Conservation (phyloP, 192 early-diverging fungal genomes). For the Mortierella alpina region DNA sequence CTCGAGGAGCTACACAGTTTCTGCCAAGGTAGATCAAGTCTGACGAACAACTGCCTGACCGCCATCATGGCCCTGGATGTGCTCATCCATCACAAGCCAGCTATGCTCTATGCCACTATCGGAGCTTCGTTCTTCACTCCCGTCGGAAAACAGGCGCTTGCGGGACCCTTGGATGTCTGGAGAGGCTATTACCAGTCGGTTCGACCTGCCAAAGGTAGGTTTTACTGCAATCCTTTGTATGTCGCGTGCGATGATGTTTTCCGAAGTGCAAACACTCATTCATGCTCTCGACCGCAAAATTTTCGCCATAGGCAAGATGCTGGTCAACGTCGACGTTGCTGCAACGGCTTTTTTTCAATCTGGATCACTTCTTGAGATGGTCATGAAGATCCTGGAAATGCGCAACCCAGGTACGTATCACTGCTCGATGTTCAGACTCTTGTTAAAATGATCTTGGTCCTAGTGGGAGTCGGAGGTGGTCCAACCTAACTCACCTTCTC, state of each 20-base stretch:
- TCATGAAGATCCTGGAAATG: conserved; percentile 70
- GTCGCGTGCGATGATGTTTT: not conserved
- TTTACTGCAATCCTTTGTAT: not conserved
- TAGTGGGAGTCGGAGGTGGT: not conserved
- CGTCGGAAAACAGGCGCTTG: conserved; percentile 56
- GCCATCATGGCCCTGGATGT: conserved; percentile 79
- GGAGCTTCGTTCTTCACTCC: conserved; percentile 93
- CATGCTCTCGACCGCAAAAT: not conserved
- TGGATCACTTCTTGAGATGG: conserved; percentile 76
- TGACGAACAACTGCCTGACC: conserved; percentile 58
- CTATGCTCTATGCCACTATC: conserved; percentile 78
- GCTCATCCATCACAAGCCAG: conserved; percentile 81
- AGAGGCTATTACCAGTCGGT: conserved; percentile 90
- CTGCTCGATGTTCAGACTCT: conserved; percentile 26
- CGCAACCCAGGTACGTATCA: conserved; percentile 52
- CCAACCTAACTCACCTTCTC: not conserved
- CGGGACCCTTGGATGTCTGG: conserved; percentile 90
- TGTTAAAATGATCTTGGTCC: no score
- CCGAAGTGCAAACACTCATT: not conserved
- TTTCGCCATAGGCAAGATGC: conserved; percentile 60
- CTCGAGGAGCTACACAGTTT: conserved; percentile 70
- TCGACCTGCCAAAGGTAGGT: conserved; percentile 73
- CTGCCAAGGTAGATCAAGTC: conserved; percentile 58
- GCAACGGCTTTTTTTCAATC: conserved; percentile 75
- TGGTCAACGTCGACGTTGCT: conserved; percentile 76